phyloP scores from a whole-genome alignment of 2,329 filamentous ascomycete genomes.

The Sporothrix brunneoviolacea region DNA sequence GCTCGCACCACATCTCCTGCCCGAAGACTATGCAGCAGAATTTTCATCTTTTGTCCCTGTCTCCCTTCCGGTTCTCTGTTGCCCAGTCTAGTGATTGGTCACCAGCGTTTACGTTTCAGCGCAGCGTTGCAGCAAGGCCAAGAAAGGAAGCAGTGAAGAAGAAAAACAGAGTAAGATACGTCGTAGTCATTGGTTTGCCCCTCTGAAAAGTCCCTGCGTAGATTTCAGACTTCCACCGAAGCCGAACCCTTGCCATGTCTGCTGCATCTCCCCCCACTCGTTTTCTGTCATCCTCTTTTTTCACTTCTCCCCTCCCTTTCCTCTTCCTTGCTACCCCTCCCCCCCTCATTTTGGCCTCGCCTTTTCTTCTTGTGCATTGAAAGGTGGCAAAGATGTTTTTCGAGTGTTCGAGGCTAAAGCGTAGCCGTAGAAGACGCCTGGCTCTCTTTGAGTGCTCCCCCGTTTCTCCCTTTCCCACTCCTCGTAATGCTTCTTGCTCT shows the following conservation, averaged over 20 bases:
- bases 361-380: not conserved
- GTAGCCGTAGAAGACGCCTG: too few species aligned
- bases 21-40: too few species aligned
- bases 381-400: not conserved
- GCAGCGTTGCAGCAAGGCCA: slow-evolving; percentile 7
- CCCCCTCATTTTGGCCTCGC: not conserved
- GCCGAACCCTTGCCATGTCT: not conserved
- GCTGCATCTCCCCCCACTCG: not conserved
- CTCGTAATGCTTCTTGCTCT: too few species aligned
- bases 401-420: too few species aligned
- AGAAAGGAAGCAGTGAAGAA: not conserved
- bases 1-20: too few species aligned
- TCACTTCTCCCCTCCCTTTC: too few species aligned
- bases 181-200: not conserved
- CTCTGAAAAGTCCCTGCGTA: slow-evolving; percentile 7
- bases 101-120: slow-evolving; percentile 5
- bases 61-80: too few species aligned
- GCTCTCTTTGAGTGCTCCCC: too few species aligned
- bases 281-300: too few species aligned
- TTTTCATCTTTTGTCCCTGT: too few species aligned
- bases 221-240: slow-evolving; percentile 5
- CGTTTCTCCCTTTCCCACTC: too few species aligned
- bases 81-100: not conserved
- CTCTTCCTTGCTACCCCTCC: not conserved
- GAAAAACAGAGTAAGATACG: not conserved